Evolutionary conservation across 352 stramenopile species (phyloP), one percentile per base, ranked within the genome.

Genomic region (Globisporangium lucens): DNA sequence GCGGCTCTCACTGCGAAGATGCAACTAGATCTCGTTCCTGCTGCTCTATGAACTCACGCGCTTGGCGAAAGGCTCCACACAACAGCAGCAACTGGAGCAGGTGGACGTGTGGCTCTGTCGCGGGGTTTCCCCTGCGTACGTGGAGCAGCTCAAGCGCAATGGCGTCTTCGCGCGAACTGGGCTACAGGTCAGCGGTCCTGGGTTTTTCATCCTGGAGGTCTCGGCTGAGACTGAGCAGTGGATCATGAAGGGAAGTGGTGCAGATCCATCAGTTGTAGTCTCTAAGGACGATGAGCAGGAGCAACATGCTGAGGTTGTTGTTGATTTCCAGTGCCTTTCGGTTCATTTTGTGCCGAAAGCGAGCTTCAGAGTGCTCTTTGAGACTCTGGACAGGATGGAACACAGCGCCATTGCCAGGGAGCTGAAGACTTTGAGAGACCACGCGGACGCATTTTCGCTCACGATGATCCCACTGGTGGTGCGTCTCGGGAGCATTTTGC

Each of bases 71-170:
- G 27, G 62, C 7, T 13, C 29, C 12, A 24, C 57, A 12, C 8
- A 35, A 24, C 36, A 56, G 36, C 62, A 65, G 4, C 36, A 33
- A 33, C 5, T 61, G 2, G 3, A 56, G 5, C 36, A 55, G 0
- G 30, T 84, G 2, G 70, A 82, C 43, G 30, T 84, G 3, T 82
- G 75, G 68, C 66, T 82, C 7, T 82, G 75, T 47, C 71, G 52
- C 15, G 63, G 70, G 3, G 68, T 82, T 22, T 75, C 68, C 0
- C 75, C 68, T 9, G 35, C 56, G 13, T 84, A 70, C 29, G 59
- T 72, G 38, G 24, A 22, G 13, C 74, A 80, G 22, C 57, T 80
- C 6, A 36, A 20, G 51, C 3, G 30, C 20, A 63, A 58, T 5
- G 33, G 33, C 10, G 51, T 24, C 7, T 56, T 61, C n/a, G 64